Evolutionary conservation across 345 rosid species (phyloP), one percentile per base, ranked within the genome.

Genomic region (Excoecaria cochinchinensis): DNA sequence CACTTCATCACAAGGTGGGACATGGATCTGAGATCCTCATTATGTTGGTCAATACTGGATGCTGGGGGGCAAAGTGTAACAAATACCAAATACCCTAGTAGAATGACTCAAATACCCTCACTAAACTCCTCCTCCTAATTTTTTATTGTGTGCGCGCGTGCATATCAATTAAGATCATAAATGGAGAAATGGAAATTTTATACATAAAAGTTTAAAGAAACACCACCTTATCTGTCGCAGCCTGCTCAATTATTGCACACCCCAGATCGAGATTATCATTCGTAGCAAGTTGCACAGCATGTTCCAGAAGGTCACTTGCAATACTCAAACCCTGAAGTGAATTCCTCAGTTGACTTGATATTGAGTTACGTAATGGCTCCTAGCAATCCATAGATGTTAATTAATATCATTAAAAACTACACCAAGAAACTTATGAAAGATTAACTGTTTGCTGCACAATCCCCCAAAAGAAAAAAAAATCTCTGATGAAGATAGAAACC

Each of bases 211-310:
- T 19, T 64, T 38, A 24, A 36, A 53, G 25, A 13, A 24, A 58
- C 57, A 95, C 99, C 57, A 95, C 99, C 99, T 93, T 93, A 25
- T 93, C 98, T 13, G 99, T 91, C 66, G 98, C 98, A 74, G 97
- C 97, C 76, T 91, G 97, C 83, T 95, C 99, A 79, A 95, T 95
- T 70, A 90, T 87, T 31, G 99, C 99, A 91, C 99, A 95, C n/a
- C 99, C 98, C 72, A 95, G 89, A 82, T 95, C 99, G 81, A 95
- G 99, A 85, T 95, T 95, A 85, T 95, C 99, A 85, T 95, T 95
- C 67, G 98, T 93, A 66, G 89, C 98, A 76, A 95, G 94, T 76
- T 87, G 97, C 85, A 95, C 97, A 69, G 96, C 91, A 83, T 91
- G 98, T 72, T 95, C 99, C 48, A 93, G 86, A 56, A 87, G 82